A percentile compares a stretch with the other conserved stretches of the same genome.
phyloP scores from a whole-genome alignment of 75 land plant species.

The Ceratopteris richardii region DNA sequence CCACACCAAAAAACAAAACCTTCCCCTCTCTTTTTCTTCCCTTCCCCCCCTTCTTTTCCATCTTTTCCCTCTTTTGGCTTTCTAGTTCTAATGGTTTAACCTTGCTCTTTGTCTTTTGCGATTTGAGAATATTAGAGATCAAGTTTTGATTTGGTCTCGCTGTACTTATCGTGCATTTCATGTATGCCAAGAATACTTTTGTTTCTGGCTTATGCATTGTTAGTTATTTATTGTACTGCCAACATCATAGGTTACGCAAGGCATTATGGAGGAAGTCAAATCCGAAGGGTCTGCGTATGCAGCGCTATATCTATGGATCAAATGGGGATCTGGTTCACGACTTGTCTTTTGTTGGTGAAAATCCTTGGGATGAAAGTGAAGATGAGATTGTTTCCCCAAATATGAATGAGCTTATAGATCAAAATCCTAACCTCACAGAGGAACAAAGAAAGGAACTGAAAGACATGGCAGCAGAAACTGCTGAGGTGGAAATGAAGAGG shows the following conservation, averaged over 20 bases:
- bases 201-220: no score
- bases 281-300: conserved; percentile 68
- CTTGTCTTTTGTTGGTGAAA: conserved; percentile 68
- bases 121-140: no score
- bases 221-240: not conserved
- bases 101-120: no score
- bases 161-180: no score
- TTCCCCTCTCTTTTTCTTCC: no score
- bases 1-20: no score
- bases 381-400: conserved; percentile 20
- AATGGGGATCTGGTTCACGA: conserved; percentile 58
- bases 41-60: conserved; percentile 76
- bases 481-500: not conserved
- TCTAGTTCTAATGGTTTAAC: no score
- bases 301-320: conserved; percentile 56
- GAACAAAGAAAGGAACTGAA: conserved; percentile 36
- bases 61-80: no score
- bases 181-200: no score
- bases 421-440: conserved; percentile 20
- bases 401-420: conserved; percentile 32
- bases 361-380: conserved; percentile 74
- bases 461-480: conserved; percentile 19
- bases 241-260: conserved; percentile 63
- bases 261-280: conserved; percentile 67
- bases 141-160: no score